phyloP scores from a whole-genome alignment of 371 early-diverging fungal species.

The Lichtheimia ramosa region DNA sequence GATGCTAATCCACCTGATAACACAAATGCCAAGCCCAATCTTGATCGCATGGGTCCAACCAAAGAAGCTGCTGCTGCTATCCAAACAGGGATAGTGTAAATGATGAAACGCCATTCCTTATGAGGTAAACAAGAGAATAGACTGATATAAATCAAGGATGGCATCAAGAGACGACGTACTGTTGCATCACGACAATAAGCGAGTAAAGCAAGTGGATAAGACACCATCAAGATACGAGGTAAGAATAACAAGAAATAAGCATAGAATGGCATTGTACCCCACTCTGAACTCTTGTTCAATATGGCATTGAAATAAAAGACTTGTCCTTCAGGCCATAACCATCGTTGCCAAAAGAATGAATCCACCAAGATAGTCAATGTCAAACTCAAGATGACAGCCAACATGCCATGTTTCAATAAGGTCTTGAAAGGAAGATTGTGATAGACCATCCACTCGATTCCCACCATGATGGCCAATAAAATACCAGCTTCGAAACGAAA shows the following conservation, averaged over 20 bases:
- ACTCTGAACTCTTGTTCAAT: constrained; percentile 73
- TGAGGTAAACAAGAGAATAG: constrained; percentile 83
- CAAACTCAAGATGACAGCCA: constrained; percentile 43
- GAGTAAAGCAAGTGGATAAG: constrained; percentile 64
- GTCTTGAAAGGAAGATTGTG: constrained; percentile 20
- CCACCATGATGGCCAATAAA: constrained; percentile 41
- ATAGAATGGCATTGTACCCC: constrained; percentile 83
- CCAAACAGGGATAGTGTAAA: constrained; percentile 84
- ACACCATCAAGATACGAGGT: constrained; percentile 74
- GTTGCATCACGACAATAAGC: constrained; percentile 41
- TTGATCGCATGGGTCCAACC: constrained; percentile 27
- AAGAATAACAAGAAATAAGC: constrained; percentile 72
- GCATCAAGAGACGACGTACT: constrained; percentile 56
- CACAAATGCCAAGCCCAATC: constrained; percentile 16
- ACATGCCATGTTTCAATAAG: constrained; percentile 30
- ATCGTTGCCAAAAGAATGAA: constrained; percentile 79
- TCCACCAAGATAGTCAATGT: constrained; percentile 68
- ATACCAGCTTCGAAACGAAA: constrained; percentile 84
- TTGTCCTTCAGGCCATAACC: constrained; percentile 84
- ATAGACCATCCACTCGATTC: constrained; percentile 31
- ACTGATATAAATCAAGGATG: constrained; percentile 57
- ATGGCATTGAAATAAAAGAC: constrained; percentile 89
- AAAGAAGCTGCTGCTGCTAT: constrained; percentile 73
- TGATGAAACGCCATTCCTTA: constrained; percentile 97
- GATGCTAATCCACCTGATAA: constrained; percentile 26